Evolutionary conservation across 495 filamentous ascomycete species (phyloP), one percentile per base, ranked within the genome.

Genomic region (Thermothielavioides terrestris): DNA sequence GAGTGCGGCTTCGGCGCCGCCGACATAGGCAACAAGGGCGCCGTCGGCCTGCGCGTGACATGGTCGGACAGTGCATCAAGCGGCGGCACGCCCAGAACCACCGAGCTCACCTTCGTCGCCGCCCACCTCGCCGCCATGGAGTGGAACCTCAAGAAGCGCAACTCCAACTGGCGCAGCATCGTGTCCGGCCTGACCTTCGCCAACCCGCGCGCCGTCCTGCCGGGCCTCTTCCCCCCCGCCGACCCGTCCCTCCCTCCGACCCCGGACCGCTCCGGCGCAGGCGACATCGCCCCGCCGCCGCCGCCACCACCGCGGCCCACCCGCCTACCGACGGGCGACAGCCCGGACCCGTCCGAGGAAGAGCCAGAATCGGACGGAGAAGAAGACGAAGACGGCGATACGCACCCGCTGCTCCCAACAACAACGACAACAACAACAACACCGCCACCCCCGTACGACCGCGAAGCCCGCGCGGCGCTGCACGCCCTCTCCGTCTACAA

Each of bases 21-120:
- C 46, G 82, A 86, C 27, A 92, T 95, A 87, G 90, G 89, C 4
- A 95, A 95, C 59, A 98, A 98, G 61, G 92, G 90, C 21, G 89
- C 88, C 7, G 87, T 92, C 6, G 92, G 86, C 0, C 73, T 90
- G 26, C 71, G 88, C 27, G 60, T 95, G 43, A 76, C 75, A 2
- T 84, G 62, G 49, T 17, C 40, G 31, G 34, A 7, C 18, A 26
- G 14, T 10, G 4, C 44, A 42, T 39, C 55, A 25, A 44, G 43
- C 34, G 18, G 60, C 44, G 15, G 21, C 50, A 6, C 55, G n/a
- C n/a, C 61, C 4, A 63, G 71, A 30, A 70, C 72, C 10, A 70
- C 80, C 1, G 79, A 85, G 54, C 64, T 97, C 35, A 94, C 86
- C 1, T 87, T 95, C 50, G 80, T 94, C 10, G 81, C 86, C 15